Base-by-base conservation (phyloP, 108 stramenopile species). In the Nitzschia sp. region DNA sequence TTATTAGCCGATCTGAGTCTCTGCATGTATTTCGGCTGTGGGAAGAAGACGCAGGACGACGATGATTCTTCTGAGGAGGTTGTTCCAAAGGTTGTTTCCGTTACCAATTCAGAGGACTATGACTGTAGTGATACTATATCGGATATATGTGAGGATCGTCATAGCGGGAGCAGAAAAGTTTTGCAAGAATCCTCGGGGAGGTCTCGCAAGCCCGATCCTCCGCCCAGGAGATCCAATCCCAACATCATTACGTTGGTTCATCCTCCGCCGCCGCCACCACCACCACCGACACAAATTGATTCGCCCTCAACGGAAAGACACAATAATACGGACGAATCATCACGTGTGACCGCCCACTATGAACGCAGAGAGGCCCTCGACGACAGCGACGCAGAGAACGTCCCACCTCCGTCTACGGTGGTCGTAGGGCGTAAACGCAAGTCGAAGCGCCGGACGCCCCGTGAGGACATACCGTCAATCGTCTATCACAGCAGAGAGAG, bases 1-100 rank as follows among this genome's bases (percentile, higher is more conserved):
- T 22, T 60, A 8, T 35, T 60, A 35, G 58, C 58, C 2, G 58
- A 60, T 23, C 21, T 60, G 36, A 60, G 58, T 60, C 30, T 60
- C 2, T 60, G 58, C 38, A 38, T 28, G 13, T 60, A 60, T 19
- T 60, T 60, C 38, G 58, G 58, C 15, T 56, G 55, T 56, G 33
- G 36, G n/a, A 30, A 30, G 28, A 25, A 30, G 4, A 15, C 23
- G 25, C n/a, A n/a, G n/a, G n/a, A n/a, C n/a, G n/a, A n/a, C n/a
- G n/a, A n/a, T n/a, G 28, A 30, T 30, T 41, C 38, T 6, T 28
- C 6, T 9, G 55, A 29, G 28, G 17, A 15, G 4, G 58, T 38
- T 5, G 35, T 60, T 38, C 58, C 58, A 35, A 35, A 23, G 21
- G 21, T 60, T 2, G 58, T 60, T 2, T 60, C 58, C 2, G 30